Evolutionary conservation across 2,329 filamentous ascomycete species (phyloP), one percentile per base, ranked within the genome.

Genomic region (Fusarium succisae): DNA sequence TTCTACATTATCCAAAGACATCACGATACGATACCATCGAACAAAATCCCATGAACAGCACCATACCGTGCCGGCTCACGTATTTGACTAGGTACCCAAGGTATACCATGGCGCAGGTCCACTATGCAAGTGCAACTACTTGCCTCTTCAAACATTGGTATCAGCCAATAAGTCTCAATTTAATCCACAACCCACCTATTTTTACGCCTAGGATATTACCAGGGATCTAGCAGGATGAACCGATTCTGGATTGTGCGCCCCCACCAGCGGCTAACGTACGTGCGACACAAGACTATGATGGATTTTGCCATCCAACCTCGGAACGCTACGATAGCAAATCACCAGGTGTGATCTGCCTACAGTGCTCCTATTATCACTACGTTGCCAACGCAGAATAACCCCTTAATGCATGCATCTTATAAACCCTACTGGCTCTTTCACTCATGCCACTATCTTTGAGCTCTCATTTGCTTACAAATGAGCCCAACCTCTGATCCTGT

Each of bases 1-100:
- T 57, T 54, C 39, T 62, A 53, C 48, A 58, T 72, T 24, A 50
- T 55, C 41, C 63, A 68, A 50, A 62, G 57, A 32, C 57, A 51
- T 56, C 56, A 48, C 30, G 15, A 47, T 47, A 39, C 41, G 26
- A 24, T 35, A 8, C 57, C 20, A 47, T 20, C 38, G 53, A 67
- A 45, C 35, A 39, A 24, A 35, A 35, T 8, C 37, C 45, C 38
- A 61, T 45, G 30, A 55, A 61, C 43, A 38, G 55, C 56, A 39
- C n/a, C 5, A 26, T 57, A 54, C 44, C 41, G 39, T 38, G 35
- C 32, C 20, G 48, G 32, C 38, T 45, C 53, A 55, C 55, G 48
- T 61, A 30, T 51, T 37, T 53, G 35, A 57, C 47, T 41, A 30
- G 30, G 30, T 30, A 48, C 26, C 45, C 15, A 30, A 48, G 45